Conservation (phyloP, 345 rosid genomes). For the Leavenworthia alabamica region DNA sequence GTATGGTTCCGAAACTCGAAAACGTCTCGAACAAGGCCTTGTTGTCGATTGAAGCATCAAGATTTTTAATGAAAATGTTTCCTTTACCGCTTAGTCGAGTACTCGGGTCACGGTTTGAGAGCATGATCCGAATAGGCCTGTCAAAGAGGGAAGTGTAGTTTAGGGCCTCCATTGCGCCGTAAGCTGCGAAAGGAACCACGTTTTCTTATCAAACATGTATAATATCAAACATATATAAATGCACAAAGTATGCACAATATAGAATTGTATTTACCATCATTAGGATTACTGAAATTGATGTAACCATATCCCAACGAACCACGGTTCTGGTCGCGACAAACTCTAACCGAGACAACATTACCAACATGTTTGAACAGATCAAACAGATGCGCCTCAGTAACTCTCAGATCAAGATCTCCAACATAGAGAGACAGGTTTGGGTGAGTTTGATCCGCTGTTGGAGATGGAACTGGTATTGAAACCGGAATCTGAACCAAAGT, state of each 20-base stretch:
- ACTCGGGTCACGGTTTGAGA: conserved; percentile 60
- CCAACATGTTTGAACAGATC: conserved; percentile 48
- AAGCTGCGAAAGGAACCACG: conserved; percentile 32
- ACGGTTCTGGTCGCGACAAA: conserved; percentile 48
- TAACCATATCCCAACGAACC: conserved; percentile 62
- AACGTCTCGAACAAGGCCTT: conserved; percentile 51
- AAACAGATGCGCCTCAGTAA: conserved; percentile 43
- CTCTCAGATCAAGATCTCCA: conserved; percentile 54
- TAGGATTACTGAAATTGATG: conserved; percentile 47
- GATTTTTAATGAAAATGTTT: conserved; percentile 61
- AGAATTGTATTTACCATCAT: conserved; percentile 35
- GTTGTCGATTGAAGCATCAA: conserved; percentile 46
- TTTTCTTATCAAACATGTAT: background rate
- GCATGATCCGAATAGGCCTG: conserved; percentile 59
- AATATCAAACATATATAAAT: background rate
- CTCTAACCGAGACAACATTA: conserved; percentile 43
- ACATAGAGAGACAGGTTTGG: conserved; percentile 46
- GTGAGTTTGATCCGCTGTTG: conserved; percentile 9
- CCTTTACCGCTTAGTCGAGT: conserved; percentile 51
- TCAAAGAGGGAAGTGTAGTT: conserved; percentile 53
- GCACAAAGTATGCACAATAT: background rate
- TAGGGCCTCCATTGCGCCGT: conserved; percentile 43
- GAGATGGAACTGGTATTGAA: background rate
- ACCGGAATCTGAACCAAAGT: conserved; percentile 11
- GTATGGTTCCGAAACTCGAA: conserved; percentile 44